Conservation (phyloP, 73 alveolate species). For the Paramecium octaurelia region DNA sequence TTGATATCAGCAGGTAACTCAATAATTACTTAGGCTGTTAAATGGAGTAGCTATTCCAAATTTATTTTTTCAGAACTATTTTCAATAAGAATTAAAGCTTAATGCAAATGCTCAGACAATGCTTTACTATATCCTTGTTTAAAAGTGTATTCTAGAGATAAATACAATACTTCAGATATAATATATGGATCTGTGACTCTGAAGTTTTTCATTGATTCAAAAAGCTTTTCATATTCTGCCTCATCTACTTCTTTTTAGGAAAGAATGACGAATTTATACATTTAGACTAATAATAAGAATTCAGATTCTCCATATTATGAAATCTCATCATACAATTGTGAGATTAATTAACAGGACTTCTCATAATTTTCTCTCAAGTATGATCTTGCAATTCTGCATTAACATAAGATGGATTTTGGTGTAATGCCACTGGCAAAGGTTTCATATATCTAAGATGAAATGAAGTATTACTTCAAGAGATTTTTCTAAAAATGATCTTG, state of each 20-base stretch:
- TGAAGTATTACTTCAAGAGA: not conserved
- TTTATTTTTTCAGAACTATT: not conserved
- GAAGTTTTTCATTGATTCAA: not conserved
- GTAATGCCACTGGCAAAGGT: not conserved
- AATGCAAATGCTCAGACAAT: not conserved
- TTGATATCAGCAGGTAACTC: not conserved
- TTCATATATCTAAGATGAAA: not conserved
- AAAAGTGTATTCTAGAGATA: not conserved
- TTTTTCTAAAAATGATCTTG: slow-evolving; percentile 16
- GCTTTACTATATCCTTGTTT: not conserved
- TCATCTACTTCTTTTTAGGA: not conserved
- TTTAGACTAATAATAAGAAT: not conserved
- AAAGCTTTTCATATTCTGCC: not conserved
- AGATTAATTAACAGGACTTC: not conserved
- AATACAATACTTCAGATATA: not conserved
- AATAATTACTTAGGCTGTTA: not conserved
- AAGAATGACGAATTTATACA: not conserved
- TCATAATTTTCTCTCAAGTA: not conserved
- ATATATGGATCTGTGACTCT: not conserved
- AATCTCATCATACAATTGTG: not conserved
- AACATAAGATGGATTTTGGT: not conserved
- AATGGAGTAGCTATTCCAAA: not conserved
- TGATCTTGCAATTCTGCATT: slow-evolving; percentile 21
- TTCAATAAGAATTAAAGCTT: not conserved
- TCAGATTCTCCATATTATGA: not conserved